Evolutionary conservation across 2,329 filamentous ascomycete genomes (phyloP).

Genomic region (Neophaeococcomyces mojaviensis): DNA sequence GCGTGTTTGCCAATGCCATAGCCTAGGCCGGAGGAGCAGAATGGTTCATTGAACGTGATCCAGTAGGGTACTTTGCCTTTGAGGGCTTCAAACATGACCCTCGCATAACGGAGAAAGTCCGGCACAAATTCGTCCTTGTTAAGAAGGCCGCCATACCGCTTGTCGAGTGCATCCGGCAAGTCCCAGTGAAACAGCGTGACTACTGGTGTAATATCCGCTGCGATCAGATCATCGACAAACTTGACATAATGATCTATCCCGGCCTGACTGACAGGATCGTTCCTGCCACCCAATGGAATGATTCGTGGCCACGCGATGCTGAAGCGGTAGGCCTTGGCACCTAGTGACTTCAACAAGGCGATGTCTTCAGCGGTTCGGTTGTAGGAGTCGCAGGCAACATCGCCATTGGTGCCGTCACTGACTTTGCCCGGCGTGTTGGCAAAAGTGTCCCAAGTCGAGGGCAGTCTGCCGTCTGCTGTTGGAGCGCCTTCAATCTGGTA

Average conservation of each 20-base stretch:
- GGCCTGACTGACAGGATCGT: slow-evolving; percentile 71
- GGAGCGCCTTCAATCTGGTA: slow-evolving; percentile 81
- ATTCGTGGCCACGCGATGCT: slow-evolving; percentile 77
- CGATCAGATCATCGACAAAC: slow-evolving; percentile 70
- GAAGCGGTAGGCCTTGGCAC: slow-evolving; percentile 72
- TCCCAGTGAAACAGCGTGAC: slow-evolving; percentile 88
- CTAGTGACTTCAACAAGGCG: slow-evolving; percentile 64
- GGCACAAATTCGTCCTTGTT: slow-evolving; percentile 75
- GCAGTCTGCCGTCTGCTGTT: slow-evolving; percentile 67
- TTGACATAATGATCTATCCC: slow-evolving; percentile 72
- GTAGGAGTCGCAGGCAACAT: slow-evolving; percentile 79
- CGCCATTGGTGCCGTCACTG: slow-evolving; percentile 66
- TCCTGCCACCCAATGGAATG: slow-evolving; percentile 74
- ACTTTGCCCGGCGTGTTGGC: slow-evolving; percentile 75
- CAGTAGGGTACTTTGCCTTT: slow-evolving; percentile 72
- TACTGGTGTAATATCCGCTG: slow-evolving; percentile 69
- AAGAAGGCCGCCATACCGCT: slow-evolving; percentile 72
- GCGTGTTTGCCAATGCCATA: slow-evolving; percentile 73
- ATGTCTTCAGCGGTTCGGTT: slow-evolving; percentile 72
- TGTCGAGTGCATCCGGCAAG: slow-evolving; percentile 67
- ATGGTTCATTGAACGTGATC: slow-evolving; percentile 89
- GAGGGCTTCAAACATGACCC: slow-evolving; percentile 65
- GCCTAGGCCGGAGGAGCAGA: slow-evolving; percentile 73
- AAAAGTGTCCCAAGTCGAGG: slow-evolving; percentile 88
- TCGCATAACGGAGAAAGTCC: slow-evolving; percentile 73